Percentiles rank a stretch among this genome's conserved stretches.
Evolutionary conservation across 2,329 filamentous ascomycete genomes (phyloP).

Genomic region (Fusarium sp.): DNA sequence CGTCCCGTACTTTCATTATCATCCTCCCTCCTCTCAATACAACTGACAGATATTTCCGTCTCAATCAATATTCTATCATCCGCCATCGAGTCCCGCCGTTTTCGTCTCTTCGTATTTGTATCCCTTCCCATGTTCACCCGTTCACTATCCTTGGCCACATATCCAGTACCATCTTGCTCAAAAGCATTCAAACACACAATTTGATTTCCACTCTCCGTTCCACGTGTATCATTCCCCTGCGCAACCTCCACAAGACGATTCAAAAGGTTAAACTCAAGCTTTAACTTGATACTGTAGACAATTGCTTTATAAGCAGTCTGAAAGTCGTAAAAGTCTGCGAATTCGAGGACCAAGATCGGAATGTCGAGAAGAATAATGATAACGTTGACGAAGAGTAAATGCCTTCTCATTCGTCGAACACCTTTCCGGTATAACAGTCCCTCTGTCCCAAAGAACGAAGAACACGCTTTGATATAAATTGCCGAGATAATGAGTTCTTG

Average conservation of each 20-base stretch:
- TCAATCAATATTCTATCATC: background rate
- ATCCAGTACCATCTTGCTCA: background rate
- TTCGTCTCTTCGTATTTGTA: background rate
- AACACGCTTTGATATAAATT: slow-evolving; percentile 57
- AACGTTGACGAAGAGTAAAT: slow-evolving; percentile 58
- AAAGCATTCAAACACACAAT: slow-evolving; percentile 2
- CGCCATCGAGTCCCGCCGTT: background rate
- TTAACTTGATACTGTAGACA: slow-evolving; percentile 53
- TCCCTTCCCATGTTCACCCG: fast-evolving
- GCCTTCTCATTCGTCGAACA: slow-evolving; percentile 40
- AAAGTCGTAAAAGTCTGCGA: slow-evolving; percentile 52
- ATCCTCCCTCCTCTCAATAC: slow-evolving; percentile 4
- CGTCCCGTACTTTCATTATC: background rate
- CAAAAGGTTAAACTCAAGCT: slow-evolving; percentile 53
- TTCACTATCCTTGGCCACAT: fast-evolving
- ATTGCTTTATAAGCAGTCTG: slow-evolving; percentile 43
- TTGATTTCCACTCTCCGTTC: background rate
- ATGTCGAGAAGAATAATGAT: slow-evolving; percentile 56
- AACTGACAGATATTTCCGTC: slow-evolving; percentile 10
- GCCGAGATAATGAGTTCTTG: slow-evolving; percentile 66
- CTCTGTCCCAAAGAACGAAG: slow-evolving; percentile 6
- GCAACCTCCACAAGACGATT: slow-evolving; percentile 41
- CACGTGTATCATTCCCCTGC: background rate
- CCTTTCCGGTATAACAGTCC: background rate
- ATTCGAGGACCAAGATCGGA: slow-evolving; percentile 47